Base-by-base conservation (phyloP, 805 yeast genomes). In the Phaffomyces opuntiae region DNA sequence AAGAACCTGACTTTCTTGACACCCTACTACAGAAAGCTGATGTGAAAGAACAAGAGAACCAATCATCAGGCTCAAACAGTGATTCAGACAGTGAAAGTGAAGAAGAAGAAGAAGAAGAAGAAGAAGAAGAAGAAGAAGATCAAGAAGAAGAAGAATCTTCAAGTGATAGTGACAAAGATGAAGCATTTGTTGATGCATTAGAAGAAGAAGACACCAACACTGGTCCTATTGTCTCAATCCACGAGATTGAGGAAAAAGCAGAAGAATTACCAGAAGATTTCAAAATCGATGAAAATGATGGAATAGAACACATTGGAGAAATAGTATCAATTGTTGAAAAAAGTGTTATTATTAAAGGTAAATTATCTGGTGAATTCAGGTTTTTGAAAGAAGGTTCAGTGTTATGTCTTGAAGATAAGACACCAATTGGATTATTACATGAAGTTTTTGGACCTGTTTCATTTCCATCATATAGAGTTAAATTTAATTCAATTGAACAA, bases 371-470 rank as follows among this genome's bases (percentile, higher is more conserved):
- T 12, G 97, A 93, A 57, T 84, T 81, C 59, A 69, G 90, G 38
- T 84, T 89, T 3, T 69, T 91, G 33, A 85, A 81, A 52, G 97
- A 88, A 44, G 83, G 82, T 14, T 82, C 96, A 0, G 69, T 91
- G 0, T 71, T 91, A 4, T 87, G 96, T 57, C 74, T 89, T 39
- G 82, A 79, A 51, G 88, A 87, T 59, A 71, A 83, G 39, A 71
- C 76, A 2, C 65, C 83, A 1, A 55, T 93, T 14, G 98, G 98
- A 0, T 81, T 83, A 1, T 66, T 91, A 9, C 84, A 80, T 57
- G 99, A 93, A 62, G 87, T 88, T 0, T 88, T 93, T 68, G 99
- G 99, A 0, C 83, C 87, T 11, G 73, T 93, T 7, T 84, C 86
- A 50, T 64, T 77, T 17, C 99, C 99, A 0, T 69, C 82, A 39